Percentiles rank a stretch among this genome's conserved stretches.
phyloP scores from a whole-genome alignment of 2,329 filamentous ascomycete genomes.

The Huntiella omanensis region DNA sequence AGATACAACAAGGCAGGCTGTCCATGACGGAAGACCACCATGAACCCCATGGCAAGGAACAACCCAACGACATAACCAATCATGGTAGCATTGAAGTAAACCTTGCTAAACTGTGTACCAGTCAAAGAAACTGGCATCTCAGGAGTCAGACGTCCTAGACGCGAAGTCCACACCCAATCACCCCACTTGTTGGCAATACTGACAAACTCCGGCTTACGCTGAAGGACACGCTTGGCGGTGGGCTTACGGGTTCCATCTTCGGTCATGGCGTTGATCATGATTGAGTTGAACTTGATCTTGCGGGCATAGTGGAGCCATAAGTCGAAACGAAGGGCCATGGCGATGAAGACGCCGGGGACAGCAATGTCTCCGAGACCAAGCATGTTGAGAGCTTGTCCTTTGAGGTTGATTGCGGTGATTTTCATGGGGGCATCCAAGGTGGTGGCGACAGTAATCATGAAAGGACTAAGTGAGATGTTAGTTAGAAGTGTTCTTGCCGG shows the following conservation, averaged over 20 bases:
- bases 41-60: conserved; percentile 54
- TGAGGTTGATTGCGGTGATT: conserved; percentile 52
- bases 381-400: conserved; percentile 53
- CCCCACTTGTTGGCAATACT: conserved; percentile 60
- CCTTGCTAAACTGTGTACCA: conserved; percentile 45
- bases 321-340: conserved; percentile 77
- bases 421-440: conserved; percentile 86
- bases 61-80: conserved; percentile 64
- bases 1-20: conserved; percentile 87
- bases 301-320: conserved; percentile 64
- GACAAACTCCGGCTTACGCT: conserved; percentile 32
- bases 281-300: conserved; percentile 32
- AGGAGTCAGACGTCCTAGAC: not conserved
- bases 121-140: not conserved
- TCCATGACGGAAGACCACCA: conserved; percentile 60
- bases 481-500: not conserved
- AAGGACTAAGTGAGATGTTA: conserved; percentile 31
- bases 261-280: conserved; percentile 3
- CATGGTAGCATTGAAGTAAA: conserved; percentile 66
- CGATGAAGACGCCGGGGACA: conserved; percentile 78
- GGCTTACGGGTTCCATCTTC: conserved; percentile 17
- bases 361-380: conserved; percentile 90
- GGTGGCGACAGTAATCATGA: conserved; percentile 77
- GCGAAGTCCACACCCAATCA: conserved; percentile 57
- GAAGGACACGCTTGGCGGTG: conserved; percentile 20